Base-by-base conservation (phyloP, 2,329 filamentous ascomycete species). In the Colletotrichum magnum region DNA sequence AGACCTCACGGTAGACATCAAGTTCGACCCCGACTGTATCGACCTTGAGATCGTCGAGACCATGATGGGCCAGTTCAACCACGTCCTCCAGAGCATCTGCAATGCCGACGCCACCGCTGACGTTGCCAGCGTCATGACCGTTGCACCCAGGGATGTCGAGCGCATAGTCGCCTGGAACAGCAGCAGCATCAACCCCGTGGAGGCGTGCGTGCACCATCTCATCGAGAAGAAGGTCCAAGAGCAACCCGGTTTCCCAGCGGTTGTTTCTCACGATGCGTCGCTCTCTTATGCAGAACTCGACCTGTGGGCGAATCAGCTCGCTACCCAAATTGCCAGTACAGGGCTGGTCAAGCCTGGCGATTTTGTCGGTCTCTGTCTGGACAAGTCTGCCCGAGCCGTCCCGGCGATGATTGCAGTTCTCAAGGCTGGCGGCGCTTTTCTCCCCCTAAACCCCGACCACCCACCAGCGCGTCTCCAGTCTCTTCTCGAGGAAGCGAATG, bases 401-500 rank as follows among this genome's bases (percentile, higher is more conserved):
- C 32, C 56, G 1, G 32, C 62, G 10, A 58, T 65, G 47, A 6
- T 65, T 21, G 62, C 54, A n/a, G 48, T 58, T 6, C 24, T 58
- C 21, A 65, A 65, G 32, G 57, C 64, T 13, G 64, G 52, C 13
- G 48, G 57, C 3, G 64, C 63, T 5, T 67, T 67, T 36, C 6
- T 61, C 10, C 57, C 51, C 12, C 64, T 62, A n/a, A 60, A 67
- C 2, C 56, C 64, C 5, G 43, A 47, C 18, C 52, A 54, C 36
- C 54, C 56, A 1, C 36, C 56, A 43, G 64, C 56, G 16, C 56
- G 64, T 5, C 52, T 58, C 4, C 53, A 65, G 39, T 21, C 41
- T n/a, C 36, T 65, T 2, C 28, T 70, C 0, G 21, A 67, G n/a
- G 48, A 70, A 28, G 64, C 62, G 7, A 36, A 58, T 24, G 21